These are phyloP conservation scores for Barbatosphaeria neglecta DNA, from an alignment of 495 filamentous ascomycete species.

Conservation along the genomic window DNA sequence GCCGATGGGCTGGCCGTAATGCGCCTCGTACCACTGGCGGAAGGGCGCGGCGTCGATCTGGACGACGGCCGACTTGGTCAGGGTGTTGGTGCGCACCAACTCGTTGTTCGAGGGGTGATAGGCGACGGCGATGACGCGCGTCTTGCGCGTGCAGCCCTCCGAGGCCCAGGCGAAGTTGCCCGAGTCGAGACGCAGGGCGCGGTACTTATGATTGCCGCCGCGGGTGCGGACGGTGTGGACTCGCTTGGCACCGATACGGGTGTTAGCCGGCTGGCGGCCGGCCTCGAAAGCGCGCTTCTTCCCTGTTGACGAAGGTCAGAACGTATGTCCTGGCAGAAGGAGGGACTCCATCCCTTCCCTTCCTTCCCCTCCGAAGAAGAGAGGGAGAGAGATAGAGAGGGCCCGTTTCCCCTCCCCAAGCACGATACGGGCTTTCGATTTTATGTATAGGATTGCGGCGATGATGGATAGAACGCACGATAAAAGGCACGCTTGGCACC, in stretches of 20 bases:
- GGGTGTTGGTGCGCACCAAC: slow-evolving; percentile 98
- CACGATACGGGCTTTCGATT: slow-evolving; percentile 45
- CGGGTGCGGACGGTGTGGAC: slow-evolving; percentile 98
- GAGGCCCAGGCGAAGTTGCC: slow-evolving; percentile 99
- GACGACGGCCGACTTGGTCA: slow-evolving; percentile 96
- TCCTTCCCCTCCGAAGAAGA: too few relatives aligned
- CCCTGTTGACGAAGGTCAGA: slow-evolving; percentile 51
- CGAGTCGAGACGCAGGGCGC: slow-evolving; percentile 95
- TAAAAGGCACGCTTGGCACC: slow-evolving; percentile 94
- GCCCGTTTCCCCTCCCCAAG: slow-evolving; percentile 7
- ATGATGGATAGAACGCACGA: slow-evolving; percentile 39
- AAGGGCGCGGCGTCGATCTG: slow-evolving; percentile 98
- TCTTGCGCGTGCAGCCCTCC: slow-evolving; percentile 94
- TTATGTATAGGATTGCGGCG: slow-evolving; percentile 5
- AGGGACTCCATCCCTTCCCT: slow-evolving; percentile 2
- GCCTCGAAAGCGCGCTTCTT: slow-evolving; percentile 97
- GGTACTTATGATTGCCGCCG: slow-evolving; percentile 99
- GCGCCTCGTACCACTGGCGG: slow-evolving; percentile 99
- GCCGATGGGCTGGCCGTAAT: slow-evolving; percentile 86
- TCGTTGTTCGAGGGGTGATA: slow-evolving; percentile 99
- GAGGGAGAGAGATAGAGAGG: slow-evolving; percentile 2
- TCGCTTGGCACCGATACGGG: slow-evolving; percentile 96
- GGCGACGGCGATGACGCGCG: slow-evolving; percentile 92
- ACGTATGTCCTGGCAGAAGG: slow-evolving; percentile 39
- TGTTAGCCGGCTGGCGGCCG: slow-evolving; percentile 97